These are phyloP conservation scores for Ramicandelaber brevisporus DNA, from an alignment of 192 early-diverging fungal genomes.

Conservation along the genomic window DNA sequence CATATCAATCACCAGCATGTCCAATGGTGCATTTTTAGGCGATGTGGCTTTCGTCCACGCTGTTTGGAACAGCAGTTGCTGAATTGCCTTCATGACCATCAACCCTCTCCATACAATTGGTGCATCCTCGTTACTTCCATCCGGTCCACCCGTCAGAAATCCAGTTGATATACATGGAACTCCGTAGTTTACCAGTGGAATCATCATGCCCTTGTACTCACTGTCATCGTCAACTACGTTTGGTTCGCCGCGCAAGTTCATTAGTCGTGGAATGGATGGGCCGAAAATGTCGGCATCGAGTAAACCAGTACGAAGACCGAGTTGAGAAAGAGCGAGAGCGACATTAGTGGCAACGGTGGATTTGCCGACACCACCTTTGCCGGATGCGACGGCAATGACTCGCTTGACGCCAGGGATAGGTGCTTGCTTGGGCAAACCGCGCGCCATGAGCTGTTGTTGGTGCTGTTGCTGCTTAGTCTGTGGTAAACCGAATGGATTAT, in stretches of 20 bases:
- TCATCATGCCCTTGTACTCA: constrained; percentile 22
- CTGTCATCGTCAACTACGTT: constrained; percentile 29
- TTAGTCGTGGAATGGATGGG: constrained; percentile 60
- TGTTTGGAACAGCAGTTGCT: constrained; percentile 64
- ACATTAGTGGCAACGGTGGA: constrained; percentile 66
- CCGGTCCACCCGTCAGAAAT: constrained; percentile 50
- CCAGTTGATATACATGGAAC: constrained; percentile 82
- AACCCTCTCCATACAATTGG: constrained; percentile 77
- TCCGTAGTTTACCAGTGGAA: constrained; percentile 63
- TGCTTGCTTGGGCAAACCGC: constrained; percentile 42
- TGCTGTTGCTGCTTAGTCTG: no score
- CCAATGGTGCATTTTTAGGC: no score
- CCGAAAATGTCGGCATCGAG: constrained; percentile 88
- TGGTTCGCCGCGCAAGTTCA: constrained; percentile 55
- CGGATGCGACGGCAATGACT: constrained; percentile 59
- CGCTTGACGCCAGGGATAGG: constrained; percentile 44
- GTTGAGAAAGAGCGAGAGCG: constrained; percentile 31
- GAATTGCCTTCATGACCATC: constrained; percentile 82
- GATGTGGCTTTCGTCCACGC: no score
- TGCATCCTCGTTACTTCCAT: no score
- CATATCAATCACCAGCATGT: constrained; percentile 69
- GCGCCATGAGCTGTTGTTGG: constrained; percentile 17
- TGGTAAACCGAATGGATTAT: no score
- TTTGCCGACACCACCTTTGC: constrained; percentile 84
- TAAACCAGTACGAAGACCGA: constrained; percentile 29